Base-by-base conservation (phyloP, 495 filamentous ascomycete species). In the Hypoxylon rickii region DNA sequence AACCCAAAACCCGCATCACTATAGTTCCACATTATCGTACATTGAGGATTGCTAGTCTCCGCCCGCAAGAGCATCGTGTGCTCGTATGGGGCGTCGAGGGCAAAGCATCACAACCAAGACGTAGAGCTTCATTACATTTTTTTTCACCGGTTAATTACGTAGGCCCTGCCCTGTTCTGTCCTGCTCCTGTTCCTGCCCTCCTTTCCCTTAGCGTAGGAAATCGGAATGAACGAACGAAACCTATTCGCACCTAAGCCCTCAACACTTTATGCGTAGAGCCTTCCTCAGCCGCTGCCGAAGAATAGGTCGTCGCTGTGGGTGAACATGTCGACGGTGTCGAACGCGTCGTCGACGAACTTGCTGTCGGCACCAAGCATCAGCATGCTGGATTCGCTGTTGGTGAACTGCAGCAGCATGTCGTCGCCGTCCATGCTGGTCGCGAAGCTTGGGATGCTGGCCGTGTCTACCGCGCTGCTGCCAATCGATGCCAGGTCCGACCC, bases 271-370 rank as follows among this genome's bases (percentile, higher is more conserved):
- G 10, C 4, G 24, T 29, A 29, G 10, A 34, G 12, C 32, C 21
- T 10, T 20, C 16, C 16, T 67, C 42, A 68, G 17, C 38, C 44
- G 38, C 44, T 70, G 7, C 76, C 76, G 47, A 79, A 79, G 60
- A 78, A 77, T 20, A 78, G 62, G 58, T 80, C 77, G 20, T 69
- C 73, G 26, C 67, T 69, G 22, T 67, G 64, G 20, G 66, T 73
- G 54, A 78, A 77, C 73, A 70, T 77, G 57, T 57, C 69, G 15
- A 64, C 65, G 46, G 55, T 52, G 37, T 70, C 73, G 34, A 72
- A 79, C 17, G 69, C 66, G 38, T 75, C 74, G 32, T 78, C 75
- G n/a, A n/a, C n/a, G 45, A 76, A 78, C 55, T 78, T 78, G 29
- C 65, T 64, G 44, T 61, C 58, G 11, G 63, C 40, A 43, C 56